Conservation (phyloP, 768 basidiomycete genomes). For the Boletus rubescentipes region DNA sequence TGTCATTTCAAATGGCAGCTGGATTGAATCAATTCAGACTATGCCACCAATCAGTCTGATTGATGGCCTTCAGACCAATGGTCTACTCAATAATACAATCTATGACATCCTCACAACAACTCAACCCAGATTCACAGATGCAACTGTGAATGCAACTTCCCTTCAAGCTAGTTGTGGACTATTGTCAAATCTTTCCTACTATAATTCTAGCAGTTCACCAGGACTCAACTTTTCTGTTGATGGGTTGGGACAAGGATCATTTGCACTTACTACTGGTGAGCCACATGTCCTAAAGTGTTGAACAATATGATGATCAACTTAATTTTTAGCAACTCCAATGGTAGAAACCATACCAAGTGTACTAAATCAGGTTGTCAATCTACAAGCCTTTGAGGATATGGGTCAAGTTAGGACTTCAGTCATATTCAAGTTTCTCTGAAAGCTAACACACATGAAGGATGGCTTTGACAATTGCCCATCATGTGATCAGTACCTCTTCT, state of each 20-base stretch:
- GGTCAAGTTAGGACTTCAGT: not conserved
- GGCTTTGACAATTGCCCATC: not conserved
- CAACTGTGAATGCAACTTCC: constrained; percentile 15
- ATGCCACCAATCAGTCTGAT: constrained; percentile 2
- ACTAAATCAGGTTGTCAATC: not conserved
- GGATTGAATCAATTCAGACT: not conserved
- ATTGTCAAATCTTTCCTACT: constrained; percentile 3
- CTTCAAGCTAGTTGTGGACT: constrained; percentile 8
- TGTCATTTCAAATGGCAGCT: not conserved
- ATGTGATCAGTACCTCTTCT: not conserved
- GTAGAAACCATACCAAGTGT: not conserved
- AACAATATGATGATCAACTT: not conserved
- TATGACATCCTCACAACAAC: constrained; percentile 9
- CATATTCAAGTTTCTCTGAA: not conserved
- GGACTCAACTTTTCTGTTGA: not conserved
- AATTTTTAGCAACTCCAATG: not conserved
- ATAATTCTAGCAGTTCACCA: not conserved
- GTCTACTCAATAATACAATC: constrained; percentile 10
- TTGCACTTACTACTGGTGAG: not conserved
- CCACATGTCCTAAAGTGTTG: not conserved
- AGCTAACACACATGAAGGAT: not conserved
- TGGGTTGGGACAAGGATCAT: not conserved
- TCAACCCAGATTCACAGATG: not conserved
- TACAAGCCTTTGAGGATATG: not conserved
- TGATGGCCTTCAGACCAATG: not conserved